A percentile compares a stretch with the other conserved stretches of the same genome.
phyloP scores from a whole-genome alignment of 495 filamentous ascomycete genomes.

The Glutinoglossum americanum region DNA sequence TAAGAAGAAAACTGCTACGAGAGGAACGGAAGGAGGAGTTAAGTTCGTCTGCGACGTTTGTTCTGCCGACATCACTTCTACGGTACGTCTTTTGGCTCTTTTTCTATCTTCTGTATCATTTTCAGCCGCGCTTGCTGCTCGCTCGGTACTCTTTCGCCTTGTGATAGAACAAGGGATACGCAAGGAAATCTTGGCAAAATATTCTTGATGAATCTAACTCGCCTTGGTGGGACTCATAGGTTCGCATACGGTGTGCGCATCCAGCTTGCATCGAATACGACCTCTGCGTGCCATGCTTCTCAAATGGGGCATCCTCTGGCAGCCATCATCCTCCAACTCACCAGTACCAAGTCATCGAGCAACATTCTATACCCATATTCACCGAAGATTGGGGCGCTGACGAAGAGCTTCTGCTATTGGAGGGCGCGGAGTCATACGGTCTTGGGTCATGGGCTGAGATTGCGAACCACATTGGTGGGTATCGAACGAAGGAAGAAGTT shows the following conservation, averaged over 20 bases:
- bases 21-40: slow-evolving; percentile 76
- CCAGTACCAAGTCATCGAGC: slow-evolving; percentile 82
- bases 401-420: slow-evolving; percentile 77
- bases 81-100: slow-evolving; percentile 31
- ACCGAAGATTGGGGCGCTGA: slow-evolving; percentile 91
- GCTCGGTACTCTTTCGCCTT: background rate
- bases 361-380: slow-evolving; percentile 94
- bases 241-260: slow-evolving; percentile 81
- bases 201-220: background rate
- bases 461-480: slow-evolving; percentile 93
- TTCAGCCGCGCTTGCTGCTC: background rate
- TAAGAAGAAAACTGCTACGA: slow-evolving; percentile 78
- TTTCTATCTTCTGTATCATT: slow-evolving; percentile 1
- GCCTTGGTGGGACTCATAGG: slow-evolving; percentile 24
- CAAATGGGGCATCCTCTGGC: slow-evolving; percentile 49
- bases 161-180: background rate
- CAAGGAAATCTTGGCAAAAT: background rate
- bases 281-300: slow-evolving; percentile 88
- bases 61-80: slow-evolving; percentile 84
- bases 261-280: slow-evolving; percentile 79
- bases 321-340: slow-evolving; percentile 73
- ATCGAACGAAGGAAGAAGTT: slow-evolving; percentile 83
- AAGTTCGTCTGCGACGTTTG: slow-evolving; percentile 95
- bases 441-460: slow-evolving; percentile 96
- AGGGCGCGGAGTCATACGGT: slow-evolving; percentile 95